These are phyloP conservation scores for Pyricularia sp. DNA, from an alignment of 2,329 filamentous ascomycete genomes.

Conservation along the genomic window DNA sequence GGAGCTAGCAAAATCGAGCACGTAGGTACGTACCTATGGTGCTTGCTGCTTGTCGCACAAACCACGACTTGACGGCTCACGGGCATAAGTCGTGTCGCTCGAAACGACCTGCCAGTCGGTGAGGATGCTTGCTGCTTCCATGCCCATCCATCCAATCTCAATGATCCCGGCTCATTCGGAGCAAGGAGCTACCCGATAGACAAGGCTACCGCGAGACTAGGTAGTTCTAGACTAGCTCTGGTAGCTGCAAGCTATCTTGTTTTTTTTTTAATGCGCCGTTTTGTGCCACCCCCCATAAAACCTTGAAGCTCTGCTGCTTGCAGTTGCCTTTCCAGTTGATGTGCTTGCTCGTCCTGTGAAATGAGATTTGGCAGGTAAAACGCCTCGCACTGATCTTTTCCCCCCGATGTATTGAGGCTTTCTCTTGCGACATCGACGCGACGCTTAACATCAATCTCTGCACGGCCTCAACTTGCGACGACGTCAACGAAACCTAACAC, in stretches of 20 bases:
- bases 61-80: background rate
- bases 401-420: background rate
- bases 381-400: background rate
- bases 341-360: background rate
- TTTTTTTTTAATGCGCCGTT: background rate
- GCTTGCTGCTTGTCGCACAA: background rate
- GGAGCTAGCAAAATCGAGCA: background rate
- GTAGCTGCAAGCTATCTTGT: background rate
- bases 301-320: background rate
- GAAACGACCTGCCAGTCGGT: background rate
- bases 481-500: background rate
- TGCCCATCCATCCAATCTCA: conserved; percentile 1
- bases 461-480: background rate
- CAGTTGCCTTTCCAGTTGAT: background rate
- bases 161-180: background rate
- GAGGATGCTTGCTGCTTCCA: background rate
- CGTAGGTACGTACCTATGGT: background rate
- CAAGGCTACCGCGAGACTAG: background rate
- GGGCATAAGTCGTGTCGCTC: background rate
- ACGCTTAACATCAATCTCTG: background rate
- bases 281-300: background rate
- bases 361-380: background rate
- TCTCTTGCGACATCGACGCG: background rate
- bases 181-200: background rate
- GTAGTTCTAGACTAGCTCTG: background rate